These are phyloP conservation scores for Neurospora sp. DNA, from an alignment of 495 filamentous ascomycete species.

Conservation along the genomic window DNA sequence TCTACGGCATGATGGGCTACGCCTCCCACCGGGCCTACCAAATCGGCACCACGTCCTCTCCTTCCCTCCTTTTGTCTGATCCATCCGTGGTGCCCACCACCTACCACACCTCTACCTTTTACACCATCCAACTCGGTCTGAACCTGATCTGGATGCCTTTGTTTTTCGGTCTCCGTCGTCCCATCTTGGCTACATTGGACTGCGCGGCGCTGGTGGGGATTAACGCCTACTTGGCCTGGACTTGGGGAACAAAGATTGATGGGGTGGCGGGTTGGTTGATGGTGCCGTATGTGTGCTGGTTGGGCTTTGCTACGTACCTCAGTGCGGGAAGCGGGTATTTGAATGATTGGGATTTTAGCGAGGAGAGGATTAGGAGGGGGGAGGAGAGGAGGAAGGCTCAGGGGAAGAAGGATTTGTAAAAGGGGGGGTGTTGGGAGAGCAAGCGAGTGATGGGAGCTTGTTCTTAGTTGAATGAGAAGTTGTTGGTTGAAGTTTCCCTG, in stretches of 20 bases:
- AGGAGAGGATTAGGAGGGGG: not conserved
- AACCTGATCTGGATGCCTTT: constrained; percentile 91
- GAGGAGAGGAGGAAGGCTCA: not conserved
- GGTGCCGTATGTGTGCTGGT: constrained; percentile 72
- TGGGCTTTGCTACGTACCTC: constrained; percentile 76
- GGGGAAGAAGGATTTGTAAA: constrained; percentile 1
- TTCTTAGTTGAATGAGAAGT: not conserved
- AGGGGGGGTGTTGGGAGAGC: not conserved
- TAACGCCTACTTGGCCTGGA: constrained; percentile 57
- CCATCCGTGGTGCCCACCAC: constrained; percentile 14
- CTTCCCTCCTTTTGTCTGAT: not conserved
- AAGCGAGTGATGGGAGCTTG: not conserved
- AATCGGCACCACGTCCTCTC: constrained; percentile 41
- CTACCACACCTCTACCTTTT: constrained; percentile 61
- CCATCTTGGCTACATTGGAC: constrained; percentile 65
- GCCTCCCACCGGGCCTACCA: constrained; percentile 58
- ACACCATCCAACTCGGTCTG: constrained; percentile 72
- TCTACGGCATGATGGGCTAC: constrained; percentile 88
- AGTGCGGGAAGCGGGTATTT: constrained; percentile 60
- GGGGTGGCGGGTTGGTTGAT: constrained; percentile 58
- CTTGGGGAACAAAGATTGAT: constrained; percentile 63
- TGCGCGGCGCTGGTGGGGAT: constrained; percentile 61
- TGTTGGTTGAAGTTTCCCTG: not conserved
- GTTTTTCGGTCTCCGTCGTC: constrained; percentile 66
- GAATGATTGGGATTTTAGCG: constrained; percentile 56